Base-by-base conservation (phyloP, 2,329 filamentous ascomycete species). In the Cladobotryum mycophilum region DNA sequence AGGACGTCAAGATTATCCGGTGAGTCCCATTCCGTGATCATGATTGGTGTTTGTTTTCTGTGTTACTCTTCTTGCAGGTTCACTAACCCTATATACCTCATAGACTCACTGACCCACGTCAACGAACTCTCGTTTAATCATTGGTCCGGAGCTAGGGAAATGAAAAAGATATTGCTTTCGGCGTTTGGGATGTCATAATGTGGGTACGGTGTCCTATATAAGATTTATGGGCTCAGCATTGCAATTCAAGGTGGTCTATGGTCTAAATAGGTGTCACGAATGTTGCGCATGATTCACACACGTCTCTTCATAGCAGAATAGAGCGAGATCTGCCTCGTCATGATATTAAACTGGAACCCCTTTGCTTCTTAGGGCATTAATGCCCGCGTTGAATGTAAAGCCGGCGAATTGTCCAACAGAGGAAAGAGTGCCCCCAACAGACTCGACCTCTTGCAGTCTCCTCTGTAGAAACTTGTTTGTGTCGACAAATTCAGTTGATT, bases 341-440 rank as follows among this genome's bases (percentile, higher is more conserved):
- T 36, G 20, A 40, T 12, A 40, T 75, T 69, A 95, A 66, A 97
- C 82, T 64, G 86, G 84, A 56, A 90, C 74, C 1, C 92, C 92
- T 72, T 91, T 95, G 68, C 89, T 96, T 70, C 91, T 80, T 58
- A 95, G 71, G 47, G 95, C 77, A 63, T 96, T 96, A 50, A 96
- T 69, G 14, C 84, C 78, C 5, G 88, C 88, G 49, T 80, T 81
- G 3, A 84, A 84, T 44, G 89, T 89, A 67, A 95, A 96, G 5
- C 86, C 83, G n/a, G 86, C 68, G 85, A 89, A 97, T 64, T 90
- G 79, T 41, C 82, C 78, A 17, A 91, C 67, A 14, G 81, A 80
- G 12, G 80, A 76, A 18, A 88, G 62, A 11, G 82, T 76, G 18
- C 77, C 75, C 3, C 85, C 84, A 3, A 90, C 57, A 4, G 73